phyloP scores from a whole-genome alignment of 2,329 filamentous ascomycete genomes.

The Dactylonectria estremocensis region DNA sequence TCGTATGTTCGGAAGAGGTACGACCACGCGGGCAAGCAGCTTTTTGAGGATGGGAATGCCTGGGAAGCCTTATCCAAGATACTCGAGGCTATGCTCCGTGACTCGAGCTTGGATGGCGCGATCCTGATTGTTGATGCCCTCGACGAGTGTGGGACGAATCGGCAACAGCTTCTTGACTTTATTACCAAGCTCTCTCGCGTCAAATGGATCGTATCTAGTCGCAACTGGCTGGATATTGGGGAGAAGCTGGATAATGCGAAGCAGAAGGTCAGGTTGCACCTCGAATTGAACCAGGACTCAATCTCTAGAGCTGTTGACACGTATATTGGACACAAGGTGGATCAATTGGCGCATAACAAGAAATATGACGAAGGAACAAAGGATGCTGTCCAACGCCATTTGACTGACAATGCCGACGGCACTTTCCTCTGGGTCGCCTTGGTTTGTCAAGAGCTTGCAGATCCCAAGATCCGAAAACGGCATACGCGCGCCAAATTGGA shows the following conservation, averaged over 20 bases:
- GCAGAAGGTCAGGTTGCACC: not conserved
- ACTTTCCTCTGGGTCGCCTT: conserved; percentile 51
- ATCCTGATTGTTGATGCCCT: too few relatives aligned
- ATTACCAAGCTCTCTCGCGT: too few relatives aligned
- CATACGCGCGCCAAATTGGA: conserved; percentile 37
- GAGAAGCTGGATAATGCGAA: not conserved
- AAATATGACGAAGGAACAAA: conserved; percentile 9
- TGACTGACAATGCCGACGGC: conserved; percentile 53
- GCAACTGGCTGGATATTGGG: not conserved
- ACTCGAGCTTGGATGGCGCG: too few relatives aligned
- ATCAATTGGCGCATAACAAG: not conserved
- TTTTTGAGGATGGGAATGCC: too few relatives aligned
- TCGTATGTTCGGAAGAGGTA: too few relatives aligned
- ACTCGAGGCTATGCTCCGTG: too few relatives aligned
- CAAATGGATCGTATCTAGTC: not conserved
- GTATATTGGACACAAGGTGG: not conserved
- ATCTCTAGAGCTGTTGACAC: not conserved
- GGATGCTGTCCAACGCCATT: conserved; percentile 23
- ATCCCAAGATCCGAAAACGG: not conserved
- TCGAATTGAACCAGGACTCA: not conserved
- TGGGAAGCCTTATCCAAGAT: too few relatives aligned
- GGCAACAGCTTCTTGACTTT: too few relatives aligned
- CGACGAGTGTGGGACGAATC: too few relatives aligned
- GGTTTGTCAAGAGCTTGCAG: conserved; percentile 35
- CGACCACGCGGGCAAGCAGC: too few relatives aligned